phyloP scores from a whole-genome alignment of 2,329 filamentous ascomycete species.

The Xylariaceae sp. region DNA sequence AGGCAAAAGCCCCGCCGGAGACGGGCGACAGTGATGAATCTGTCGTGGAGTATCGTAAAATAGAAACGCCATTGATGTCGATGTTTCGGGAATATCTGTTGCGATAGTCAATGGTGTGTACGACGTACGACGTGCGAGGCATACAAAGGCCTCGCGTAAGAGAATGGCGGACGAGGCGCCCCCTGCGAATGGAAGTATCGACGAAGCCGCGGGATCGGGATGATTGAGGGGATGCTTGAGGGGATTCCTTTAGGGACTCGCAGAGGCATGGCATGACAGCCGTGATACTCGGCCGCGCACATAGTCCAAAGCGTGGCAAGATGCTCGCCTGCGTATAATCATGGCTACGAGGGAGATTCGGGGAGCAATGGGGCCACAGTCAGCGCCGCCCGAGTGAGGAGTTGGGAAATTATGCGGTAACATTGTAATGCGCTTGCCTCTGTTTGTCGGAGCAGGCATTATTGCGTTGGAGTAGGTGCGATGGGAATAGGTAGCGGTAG shows the following conservation, averaged over 20 bases:
- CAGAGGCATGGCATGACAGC: constrained; percentile 23
- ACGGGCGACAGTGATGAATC: constrained; percentile 2
- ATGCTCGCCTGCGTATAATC: not conserved
- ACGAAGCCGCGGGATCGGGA: constrained; percentile 23
- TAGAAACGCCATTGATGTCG: not conserved
- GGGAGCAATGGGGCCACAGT: no score
- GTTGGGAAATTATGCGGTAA: no score
- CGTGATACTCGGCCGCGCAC: constrained; percentile 21
- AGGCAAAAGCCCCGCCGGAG: constrained; percentile 9
- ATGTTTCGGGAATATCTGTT: not conserved
- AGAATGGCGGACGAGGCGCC: not conserved
- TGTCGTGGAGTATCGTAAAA: constrained; percentile 10
- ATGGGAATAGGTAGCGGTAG: no score
- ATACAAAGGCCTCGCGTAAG: not conserved
- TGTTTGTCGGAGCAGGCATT: no score
- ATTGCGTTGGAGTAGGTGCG: no score
- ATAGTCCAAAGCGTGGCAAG: constrained; percentile 21
- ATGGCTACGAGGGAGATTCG: not conserved
- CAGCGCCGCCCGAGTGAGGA: no score
- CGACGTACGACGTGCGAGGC: not conserved
- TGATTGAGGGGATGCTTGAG: constrained; percentile 26
- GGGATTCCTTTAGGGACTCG: constrained; percentile 24
- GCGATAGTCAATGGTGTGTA: not conserved
- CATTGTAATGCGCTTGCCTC: no score
- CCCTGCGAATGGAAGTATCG: constrained; percentile 15